Conservation (phyloP, 352 stramenopile species). For the Phytophthora tubulina region DNA sequence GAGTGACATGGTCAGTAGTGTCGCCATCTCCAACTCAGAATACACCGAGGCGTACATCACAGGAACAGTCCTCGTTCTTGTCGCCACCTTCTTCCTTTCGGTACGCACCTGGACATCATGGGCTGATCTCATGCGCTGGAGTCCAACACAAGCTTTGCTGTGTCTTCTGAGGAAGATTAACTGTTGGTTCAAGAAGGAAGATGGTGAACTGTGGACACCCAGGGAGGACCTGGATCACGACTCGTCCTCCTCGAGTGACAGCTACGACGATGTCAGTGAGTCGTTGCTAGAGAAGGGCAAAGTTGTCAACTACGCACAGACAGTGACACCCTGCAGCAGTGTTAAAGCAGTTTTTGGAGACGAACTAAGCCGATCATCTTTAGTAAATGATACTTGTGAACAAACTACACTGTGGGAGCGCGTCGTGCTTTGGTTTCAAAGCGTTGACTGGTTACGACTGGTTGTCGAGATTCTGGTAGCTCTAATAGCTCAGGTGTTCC, state of each 20-base stretch:
- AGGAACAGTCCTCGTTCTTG: conserved; percentile 4
- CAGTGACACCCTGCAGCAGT: conserved; percentile 9
- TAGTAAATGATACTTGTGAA: too few relatives aligned
- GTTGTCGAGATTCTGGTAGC: conserved; percentile 22
- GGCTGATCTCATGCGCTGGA: conserved; percentile 36
- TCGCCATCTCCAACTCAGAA: conserved; percentile 31
- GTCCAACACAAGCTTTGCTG: conserved; percentile 11
- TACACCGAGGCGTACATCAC: conserved; percentile 31
- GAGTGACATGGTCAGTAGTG: conserved; percentile 28
- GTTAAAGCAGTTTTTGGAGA: too few relatives aligned
- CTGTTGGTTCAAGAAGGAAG: conserved; percentile 11
- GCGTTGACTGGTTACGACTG: conserved; percentile 24
- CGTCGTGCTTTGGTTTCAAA: conserved; percentile 3
- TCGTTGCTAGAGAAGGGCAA: conserved; percentile 30
- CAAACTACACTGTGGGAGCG: not conserved
- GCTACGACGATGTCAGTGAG: conserved; percentile 29
- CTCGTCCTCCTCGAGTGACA: conserved; percentile 19
- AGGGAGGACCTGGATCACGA: conserved; percentile 16
- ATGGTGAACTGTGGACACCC: conserved; percentile 31
- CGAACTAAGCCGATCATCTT: too few relatives aligned
- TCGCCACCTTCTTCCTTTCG: conserved; percentile 33
- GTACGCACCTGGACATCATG: conserved; percentile 35
- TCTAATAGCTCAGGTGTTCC: conserved; percentile 23
- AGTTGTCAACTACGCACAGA: conserved; percentile 11
- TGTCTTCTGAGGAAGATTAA: not conserved